phyloP scores from a whole-genome alignment of 768 basidiomycete genomes.

The Lactifluus echinatus region DNA sequence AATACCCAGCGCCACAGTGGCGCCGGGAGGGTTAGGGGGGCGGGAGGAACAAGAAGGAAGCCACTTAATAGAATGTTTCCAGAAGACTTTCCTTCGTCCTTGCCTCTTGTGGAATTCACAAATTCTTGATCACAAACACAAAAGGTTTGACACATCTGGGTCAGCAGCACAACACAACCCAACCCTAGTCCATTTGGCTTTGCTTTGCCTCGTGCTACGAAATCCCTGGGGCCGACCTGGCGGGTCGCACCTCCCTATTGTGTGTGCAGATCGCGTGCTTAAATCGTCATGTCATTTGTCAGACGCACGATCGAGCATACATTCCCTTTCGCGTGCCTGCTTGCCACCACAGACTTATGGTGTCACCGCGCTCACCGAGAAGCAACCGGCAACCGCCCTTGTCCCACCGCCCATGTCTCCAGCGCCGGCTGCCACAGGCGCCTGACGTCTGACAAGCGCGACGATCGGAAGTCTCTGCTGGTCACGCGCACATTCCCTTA shows the following conservation, averaged over 20 bases:
- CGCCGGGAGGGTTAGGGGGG: neutral
- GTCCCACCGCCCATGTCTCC: neutral
- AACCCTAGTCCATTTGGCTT: too few species aligned
- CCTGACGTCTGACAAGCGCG: neutral
- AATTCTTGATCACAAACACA: too few species aligned
- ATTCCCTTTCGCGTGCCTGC: too few species aligned
- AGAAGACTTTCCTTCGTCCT: neutral
- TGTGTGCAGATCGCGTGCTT: conserved; percentile 16
- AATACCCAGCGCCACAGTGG: neutral
- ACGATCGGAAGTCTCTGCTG: neutral
- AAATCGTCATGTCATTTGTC: conserved; percentile 5
- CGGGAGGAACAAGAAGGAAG: too few species aligned
- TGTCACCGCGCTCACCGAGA: neutral
- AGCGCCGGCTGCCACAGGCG: neutral
- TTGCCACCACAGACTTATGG: neutral
- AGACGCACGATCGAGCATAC: neutral
- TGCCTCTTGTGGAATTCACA: neutral
- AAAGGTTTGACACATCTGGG: too few species aligned
- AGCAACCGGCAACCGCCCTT: neutral
- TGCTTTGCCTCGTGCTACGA: conserved; percentile 14
- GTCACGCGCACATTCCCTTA: neutral
- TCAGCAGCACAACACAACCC: too few species aligned
- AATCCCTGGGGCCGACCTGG: neutral
- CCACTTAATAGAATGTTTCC: conserved; percentile 5
- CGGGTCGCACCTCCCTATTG: conserved; percentile 14